Base-by-base conservation (phyloP, 2,329 filamentous ascomycete genomes). In the Microcera coccophila region DNA sequence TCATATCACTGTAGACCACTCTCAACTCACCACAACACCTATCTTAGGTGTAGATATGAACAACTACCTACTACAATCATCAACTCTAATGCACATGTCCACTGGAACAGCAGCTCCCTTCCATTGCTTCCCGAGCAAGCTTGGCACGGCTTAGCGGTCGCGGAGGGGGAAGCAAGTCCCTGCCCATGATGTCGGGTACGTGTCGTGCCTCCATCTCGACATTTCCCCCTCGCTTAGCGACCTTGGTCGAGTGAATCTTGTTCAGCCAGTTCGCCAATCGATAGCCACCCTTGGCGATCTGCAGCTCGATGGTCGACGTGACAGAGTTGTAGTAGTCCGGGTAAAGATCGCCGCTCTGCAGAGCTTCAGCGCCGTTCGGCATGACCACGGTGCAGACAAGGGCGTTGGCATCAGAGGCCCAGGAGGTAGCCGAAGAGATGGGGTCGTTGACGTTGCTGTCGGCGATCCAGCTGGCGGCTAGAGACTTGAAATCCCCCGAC, bases 181-280 rank as follows among this genome's bases (percentile, higher is more conserved):
- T n/a, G n/a, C n/a, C n/a, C n/a, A n/a, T n/a, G n/a, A n/a, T n/a
- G n/a, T n/a, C n/a, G n/a, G n/a, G n/a, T n/a, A n/a, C n/a, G n/a
- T n/a, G n/a, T n/a, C n/a, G n/a, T n/a, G n/a, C n/a, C n/a, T n/a
- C n/a, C n/a, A n/a, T n/a, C n/a, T n/a, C n/a, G n/a, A n/a, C n/a
- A n/a, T n/a, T n/a, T n/a, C n/a, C n/a, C n/a, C n/a, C n/a, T 31
- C 48, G 24, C 5, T 57, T 49, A 22, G 48, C 59, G 46, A 38
- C 49, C 45, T 43, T 51, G 21, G 43, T 57, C 21, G 54, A 45
- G 49, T 60, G 65, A 54, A 85, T 81, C 53, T 74, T 65, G 57
- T 86, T 82, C 47, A 87, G 65, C 80, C 81, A 87, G 16, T 74
- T 75, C 2, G 79, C 84, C 60, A 88, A 71, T 37, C 85, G 74